These are phyloP conservation scores for Metarhizium anisopliae DNA, from an alignment of 2,329 filamentous ascomycete species.

Conservation along the genomic window DNA sequence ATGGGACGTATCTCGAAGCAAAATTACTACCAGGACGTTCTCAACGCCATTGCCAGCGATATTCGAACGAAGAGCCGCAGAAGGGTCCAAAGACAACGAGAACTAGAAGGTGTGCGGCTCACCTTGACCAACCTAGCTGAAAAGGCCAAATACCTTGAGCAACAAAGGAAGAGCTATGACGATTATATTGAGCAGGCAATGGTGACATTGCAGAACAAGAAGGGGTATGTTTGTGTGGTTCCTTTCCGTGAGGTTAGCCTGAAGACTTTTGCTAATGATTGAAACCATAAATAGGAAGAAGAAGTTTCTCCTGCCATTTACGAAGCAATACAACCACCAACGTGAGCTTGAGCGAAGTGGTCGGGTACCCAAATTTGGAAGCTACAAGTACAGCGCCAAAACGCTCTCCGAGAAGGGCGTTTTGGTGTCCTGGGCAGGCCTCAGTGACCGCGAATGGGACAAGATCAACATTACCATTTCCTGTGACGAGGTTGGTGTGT, in stretches of 20 bases:
- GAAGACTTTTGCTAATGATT: constrained; percentile 9
- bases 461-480: constrained; percentile 91
- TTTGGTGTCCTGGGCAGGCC: constrained; percentile 82
- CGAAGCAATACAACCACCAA: constrained; percentile 98
- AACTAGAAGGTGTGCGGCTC: constrained; percentile 73
- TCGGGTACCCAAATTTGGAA: constrained; percentile 93
- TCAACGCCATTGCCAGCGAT: constrained; percentile 93
- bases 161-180: constrained; percentile 94
- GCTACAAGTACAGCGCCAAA: constrained; percentile 91
- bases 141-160: constrained; percentile 86
- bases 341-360: constrained; percentile 87
- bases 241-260: background rate
- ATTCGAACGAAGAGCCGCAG: constrained; percentile 95
- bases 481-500: constrained; percentile 88
- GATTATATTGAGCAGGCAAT: constrained; percentile 99
- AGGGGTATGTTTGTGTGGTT: constrained; percentile 51
- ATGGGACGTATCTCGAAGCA: constrained; percentile 78
- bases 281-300: constrained; percentile 57
- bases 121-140: constrained; percentile 70
- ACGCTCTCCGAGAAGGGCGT: constrained; percentile 89
- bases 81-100: constrained; percentile 81
- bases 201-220: constrained; percentile 93
- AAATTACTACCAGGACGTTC: constrained; percentile 94
- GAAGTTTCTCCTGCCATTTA: constrained; percentile 89
- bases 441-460: constrained; percentile 75